These are phyloP conservation scores for Moesziomyces sp. DNA, from an alignment of 1,284 basidiomycete species.

Conservation along the genomic window DNA sequence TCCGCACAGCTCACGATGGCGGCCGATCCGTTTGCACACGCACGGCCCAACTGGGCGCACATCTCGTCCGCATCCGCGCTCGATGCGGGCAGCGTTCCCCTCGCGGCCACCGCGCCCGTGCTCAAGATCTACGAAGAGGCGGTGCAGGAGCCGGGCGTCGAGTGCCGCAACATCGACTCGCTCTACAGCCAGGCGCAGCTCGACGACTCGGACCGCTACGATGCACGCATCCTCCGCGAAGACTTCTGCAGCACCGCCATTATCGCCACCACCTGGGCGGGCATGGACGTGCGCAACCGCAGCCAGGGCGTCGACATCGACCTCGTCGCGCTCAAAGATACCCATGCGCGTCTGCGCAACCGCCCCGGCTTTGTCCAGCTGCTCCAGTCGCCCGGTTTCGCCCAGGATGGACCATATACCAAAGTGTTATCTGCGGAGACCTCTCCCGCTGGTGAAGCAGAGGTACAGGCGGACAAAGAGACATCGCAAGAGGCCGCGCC, in stretches of 20 bases:
- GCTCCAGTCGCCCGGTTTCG: slow-evolving; percentile 45
- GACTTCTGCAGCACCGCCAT: slow-evolving; percentile 57
- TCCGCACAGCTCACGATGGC: neutral
- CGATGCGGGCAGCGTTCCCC: neutral
- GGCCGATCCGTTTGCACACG: slow-evolving; percentile 8
- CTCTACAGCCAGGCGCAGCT: slow-evolving; percentile 53
- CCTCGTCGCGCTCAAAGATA: slow-evolving; percentile 44
- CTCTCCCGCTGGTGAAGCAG: neutral
- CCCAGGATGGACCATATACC: neutral
- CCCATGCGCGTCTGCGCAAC: slow-evolving; percentile 20
- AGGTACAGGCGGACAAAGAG: neutral
- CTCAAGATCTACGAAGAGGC: slow-evolving; percentile 56
- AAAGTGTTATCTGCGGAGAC: neutral
- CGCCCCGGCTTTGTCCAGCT: slow-evolving; percentile 23
- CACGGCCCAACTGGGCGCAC: slow-evolving; percentile 8
- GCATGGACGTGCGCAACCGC: slow-evolving; percentile 26
- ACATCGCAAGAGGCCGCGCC: too few relatives aligned
- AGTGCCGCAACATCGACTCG: slow-evolving; percentile 53
- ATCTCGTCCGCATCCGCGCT: neutral
- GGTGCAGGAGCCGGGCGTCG: slow-evolving; percentile 55
- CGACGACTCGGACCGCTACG: slow-evolving; percentile 30
- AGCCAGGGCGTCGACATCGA: slow-evolving; percentile 60
- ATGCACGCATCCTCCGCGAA: slow-evolving; percentile 52
- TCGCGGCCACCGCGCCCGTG: slow-evolving; percentile 49
- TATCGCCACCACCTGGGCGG: slow-evolving; percentile 54